A percentile compares a stretch with the other conserved stretches of the same genome.
phyloP scores from a whole-genome alignment of 306 rosid genomes.

The Lablab purpureus region DNA sequence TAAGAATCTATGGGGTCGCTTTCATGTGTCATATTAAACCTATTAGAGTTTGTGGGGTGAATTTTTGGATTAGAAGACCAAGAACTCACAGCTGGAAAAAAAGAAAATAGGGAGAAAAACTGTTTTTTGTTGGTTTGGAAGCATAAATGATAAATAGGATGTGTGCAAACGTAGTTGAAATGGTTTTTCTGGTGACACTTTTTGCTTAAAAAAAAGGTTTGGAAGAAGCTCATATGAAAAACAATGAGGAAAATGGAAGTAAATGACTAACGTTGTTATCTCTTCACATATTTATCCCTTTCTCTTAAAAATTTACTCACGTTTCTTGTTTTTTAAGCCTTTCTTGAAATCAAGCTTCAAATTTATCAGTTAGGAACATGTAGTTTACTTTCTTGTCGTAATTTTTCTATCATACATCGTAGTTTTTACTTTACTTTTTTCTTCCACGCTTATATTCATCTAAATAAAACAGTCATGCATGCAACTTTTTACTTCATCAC shows the following conservation, averaged over 20 bases:
- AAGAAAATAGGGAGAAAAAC: background rate
- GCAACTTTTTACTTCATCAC: background rate
- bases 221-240: background rate
- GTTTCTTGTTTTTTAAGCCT: background rate
- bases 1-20: constrained; percentile 15
- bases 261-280: too few species aligned
- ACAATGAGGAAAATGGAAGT: background rate
- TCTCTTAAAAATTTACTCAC: background rate
- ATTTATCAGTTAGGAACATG: background rate
- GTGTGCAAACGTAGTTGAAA: too few species aligned
- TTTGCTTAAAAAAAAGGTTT: too few species aligned
- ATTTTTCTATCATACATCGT: background rate
- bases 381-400: background rate
- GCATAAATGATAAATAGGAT: background rate
- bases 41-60: background rate
- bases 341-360: background rate
- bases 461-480: background rate
- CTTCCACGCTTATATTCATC: background rate
- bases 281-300: background rate
- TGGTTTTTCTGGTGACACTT: too few species aligned
- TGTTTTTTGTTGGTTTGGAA: background rate
- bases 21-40: constrained; percentile 10
- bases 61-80: background rate
- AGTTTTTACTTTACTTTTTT: background rate
- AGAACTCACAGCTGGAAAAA: background rate